Conservation (phyloP, 2,329 filamentous ascomycete genomes). For the Chalaropsis ovoidea region DNA sequence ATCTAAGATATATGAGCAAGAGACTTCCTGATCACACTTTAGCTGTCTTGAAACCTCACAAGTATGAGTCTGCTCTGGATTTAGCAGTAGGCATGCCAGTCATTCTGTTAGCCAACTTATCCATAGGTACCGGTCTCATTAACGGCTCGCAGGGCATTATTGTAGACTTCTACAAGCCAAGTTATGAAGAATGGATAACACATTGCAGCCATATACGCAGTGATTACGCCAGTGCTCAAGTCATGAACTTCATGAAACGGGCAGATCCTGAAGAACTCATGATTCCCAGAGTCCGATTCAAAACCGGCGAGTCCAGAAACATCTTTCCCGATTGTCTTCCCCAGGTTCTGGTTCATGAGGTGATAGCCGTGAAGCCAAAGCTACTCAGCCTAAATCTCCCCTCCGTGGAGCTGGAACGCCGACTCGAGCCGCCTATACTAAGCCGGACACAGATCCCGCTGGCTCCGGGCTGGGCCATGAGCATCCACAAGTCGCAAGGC, state of each 20-base stretch:
- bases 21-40: neutral
- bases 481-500: neutral
- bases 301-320: neutral
- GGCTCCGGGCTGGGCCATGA: neutral
- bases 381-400: neutral
- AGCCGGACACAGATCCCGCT: neutral
- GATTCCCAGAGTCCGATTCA: neutral
- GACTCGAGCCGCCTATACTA: neutral
- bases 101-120: neutral
- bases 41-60: neutral
- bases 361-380: neutral
- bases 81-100: constrained; percentile 4
- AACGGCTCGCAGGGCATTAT: constrained; percentile 2
- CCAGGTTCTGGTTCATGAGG: neutral
- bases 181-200: neutral
- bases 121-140: neutral
- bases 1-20: neutral
- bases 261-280: neutral
- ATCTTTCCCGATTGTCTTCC: neutral
- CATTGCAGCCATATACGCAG: no score
- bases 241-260: neutral
- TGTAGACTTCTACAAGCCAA: neutral
- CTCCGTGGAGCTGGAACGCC: neutral
- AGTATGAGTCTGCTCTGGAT: neutral
- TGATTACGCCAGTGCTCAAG: neutral